Conservation (phyloP, 345 rosid genomes). For the Noccaea bulbosa region DNA sequence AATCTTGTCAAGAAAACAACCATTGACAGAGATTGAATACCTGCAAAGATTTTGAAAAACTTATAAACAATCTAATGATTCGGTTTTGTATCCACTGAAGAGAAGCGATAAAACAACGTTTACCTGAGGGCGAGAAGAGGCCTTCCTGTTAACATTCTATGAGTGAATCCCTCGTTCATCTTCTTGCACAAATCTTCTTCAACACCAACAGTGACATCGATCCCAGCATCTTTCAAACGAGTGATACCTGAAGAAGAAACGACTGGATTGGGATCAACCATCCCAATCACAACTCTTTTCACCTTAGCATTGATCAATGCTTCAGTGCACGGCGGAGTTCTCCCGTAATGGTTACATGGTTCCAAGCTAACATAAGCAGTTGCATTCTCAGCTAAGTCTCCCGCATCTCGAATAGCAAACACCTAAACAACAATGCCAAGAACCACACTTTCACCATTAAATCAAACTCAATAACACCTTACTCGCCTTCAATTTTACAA, state of each 20-base stretch:
- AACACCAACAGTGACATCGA: conserved; percentile 66
- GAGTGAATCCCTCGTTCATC: conserved; percentile 77
- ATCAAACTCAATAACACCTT: conserved; percentile 7
- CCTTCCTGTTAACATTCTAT: conserved; percentile 68
- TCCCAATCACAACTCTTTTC: conserved; percentile 78
- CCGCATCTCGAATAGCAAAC: conserved; percentile 85
- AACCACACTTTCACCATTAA: conserved; percentile 7
- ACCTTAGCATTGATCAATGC: conserved; percentile 83
- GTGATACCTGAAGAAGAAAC: conserved; percentile 77
- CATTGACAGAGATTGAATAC: conserved; percentile 73
- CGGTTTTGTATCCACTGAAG: not conserved
- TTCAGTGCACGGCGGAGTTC: conserved; percentile 93
- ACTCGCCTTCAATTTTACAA: conserved; percentile 48
- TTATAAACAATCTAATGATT: not conserved
- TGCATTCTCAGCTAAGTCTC: conserved; percentile 72
- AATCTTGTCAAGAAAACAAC: conserved; percentile 55
- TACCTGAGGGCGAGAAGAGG: conserved; percentile 81
- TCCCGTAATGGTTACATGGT: conserved; percentile 89
- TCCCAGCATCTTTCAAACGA: conserved; percentile 67
- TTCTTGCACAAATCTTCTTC: conserved; percentile 78
- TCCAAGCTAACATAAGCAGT: conserved; percentile 92
- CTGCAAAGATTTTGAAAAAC: conserved; percentile 38
- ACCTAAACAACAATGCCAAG: conserved; percentile 53
- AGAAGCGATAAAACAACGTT: conserved; percentile 12
- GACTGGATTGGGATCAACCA: conserved; percentile 90